phyloP scores from a whole-genome alignment of 1,139 yeast genomes.

The Kurtzmaniella quercitrusa region DNA sequence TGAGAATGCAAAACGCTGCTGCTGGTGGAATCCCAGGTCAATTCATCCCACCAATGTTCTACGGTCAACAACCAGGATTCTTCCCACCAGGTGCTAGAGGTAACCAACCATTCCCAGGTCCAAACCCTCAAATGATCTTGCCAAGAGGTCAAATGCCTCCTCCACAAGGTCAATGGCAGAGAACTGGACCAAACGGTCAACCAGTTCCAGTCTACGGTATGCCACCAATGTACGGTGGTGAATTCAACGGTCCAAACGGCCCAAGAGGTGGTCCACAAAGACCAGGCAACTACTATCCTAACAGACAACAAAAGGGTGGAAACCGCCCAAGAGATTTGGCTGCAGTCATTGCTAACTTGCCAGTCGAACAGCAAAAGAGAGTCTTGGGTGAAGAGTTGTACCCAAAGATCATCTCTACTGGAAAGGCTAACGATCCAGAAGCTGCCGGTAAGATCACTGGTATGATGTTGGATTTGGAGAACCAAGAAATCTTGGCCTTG shows the following conservation, averaged over 20 bases:
- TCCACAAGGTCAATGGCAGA: constrained; percentile 72
- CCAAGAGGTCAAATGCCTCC: constrained; percentile 72
- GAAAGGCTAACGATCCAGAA: constrained; percentile 81
- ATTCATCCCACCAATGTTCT: constrained; percentile 93
- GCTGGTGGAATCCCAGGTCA: constrained; percentile 93
- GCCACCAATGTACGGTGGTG: constrained; percentile 70
- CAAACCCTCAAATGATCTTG: constrained; percentile 88
- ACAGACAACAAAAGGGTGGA: constrained; percentile 29
- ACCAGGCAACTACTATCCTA: constrained; percentile 40
- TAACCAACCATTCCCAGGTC: constrained; percentile 78
- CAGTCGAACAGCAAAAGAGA: constrained; percentile 93
- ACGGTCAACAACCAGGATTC: constrained; percentile 83
- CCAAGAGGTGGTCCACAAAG: constrained; percentile 27
- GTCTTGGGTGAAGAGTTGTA: constrained; percentile 96
- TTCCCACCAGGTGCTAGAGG: constrained; percentile 80
- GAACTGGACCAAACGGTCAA: constrained; percentile 78
- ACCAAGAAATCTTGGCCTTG: constrained; percentile 83
- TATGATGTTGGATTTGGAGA: constrained; percentile 96
- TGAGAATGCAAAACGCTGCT: constrained; percentile 95
- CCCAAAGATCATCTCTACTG: constrained; percentile 89
- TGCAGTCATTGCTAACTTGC: constrained; percentile 58
- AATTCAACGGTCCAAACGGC: constrained; percentile 42
- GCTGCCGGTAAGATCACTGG: constrained; percentile 99
- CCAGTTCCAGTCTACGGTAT: constrained; percentile 78
- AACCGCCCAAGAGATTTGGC: constrained; percentile 45